Percentiles rank a stretch among this genome's conserved stretches.
Conservation (phyloP, 768 basidiomycete genomes). For the Tylopilus cervinicoccineus region DNA sequence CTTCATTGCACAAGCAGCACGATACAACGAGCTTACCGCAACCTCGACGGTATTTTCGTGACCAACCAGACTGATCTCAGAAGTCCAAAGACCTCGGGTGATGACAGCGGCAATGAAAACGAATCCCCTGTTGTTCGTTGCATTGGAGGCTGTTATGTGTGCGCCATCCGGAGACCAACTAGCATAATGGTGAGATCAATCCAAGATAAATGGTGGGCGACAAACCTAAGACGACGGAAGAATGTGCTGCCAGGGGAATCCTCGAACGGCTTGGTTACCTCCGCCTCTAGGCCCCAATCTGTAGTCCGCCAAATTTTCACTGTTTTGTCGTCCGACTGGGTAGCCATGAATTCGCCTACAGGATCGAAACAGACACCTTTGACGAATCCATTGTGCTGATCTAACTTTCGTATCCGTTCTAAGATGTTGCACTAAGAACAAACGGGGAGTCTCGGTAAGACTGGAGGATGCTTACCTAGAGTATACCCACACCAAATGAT, state of each 20-base stretch:
- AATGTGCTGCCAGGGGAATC: conserved; percentile 94
- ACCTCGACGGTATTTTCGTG: conserved; percentile 98
- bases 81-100: conserved; percentile 82
- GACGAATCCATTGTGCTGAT: conserved; percentile 92
- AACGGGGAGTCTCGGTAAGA: not conserved
- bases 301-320: conserved; percentile 96
- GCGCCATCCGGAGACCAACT: conserved; percentile 99
- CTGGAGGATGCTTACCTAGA: conserved; percentile 54
- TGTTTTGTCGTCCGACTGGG: conserved; percentile 92
- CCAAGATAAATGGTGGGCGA: not conserved
- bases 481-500: conserved; percentile 93
- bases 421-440: not conserved
- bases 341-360: conserved; percentile 96
- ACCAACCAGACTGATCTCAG: conserved; percentile 91
- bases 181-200: not conserved
- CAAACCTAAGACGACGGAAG: conserved; percentile 83
- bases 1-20: not conserved
- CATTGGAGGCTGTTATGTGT: conserved; percentile 95
- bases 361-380: conserved; percentile 99
- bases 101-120: conserved; percentile 98
- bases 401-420: conserved; percentile 84
- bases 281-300: conserved; percentile 85
- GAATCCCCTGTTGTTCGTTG: conserved; percentile 92
- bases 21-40: conserved; percentile 52
- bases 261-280: conserved; percentile 86